Base-by-base conservation (phyloP, 352 stramenopile species). In the Pythium biforme region DNA sequence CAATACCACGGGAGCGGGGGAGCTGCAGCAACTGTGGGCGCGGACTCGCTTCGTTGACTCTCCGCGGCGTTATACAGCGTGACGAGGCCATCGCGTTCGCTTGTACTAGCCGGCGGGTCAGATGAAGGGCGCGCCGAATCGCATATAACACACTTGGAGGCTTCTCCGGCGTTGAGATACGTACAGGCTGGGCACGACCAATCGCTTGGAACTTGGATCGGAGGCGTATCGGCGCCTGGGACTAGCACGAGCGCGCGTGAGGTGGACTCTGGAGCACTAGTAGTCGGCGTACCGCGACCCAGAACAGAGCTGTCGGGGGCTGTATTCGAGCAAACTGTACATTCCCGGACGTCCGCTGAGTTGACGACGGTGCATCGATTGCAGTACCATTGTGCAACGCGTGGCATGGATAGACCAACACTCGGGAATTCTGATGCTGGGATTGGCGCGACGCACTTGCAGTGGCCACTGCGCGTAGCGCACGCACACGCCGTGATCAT, bases 341-440 rank as follows among this genome's bases (percentile, higher is more conserved):
- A 96, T 48, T 75, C 68, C 12, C 69, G 75, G 2, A 75, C 49
- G n/a, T 78, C 66, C 10, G 77, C 55, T 6, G 70, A 67, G 56
- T 96, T 96, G 20, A 94, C 76, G 33, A 96, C 82, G 0, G 87
- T 96, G 66, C 87, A 96, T 45, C 89, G 83, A 52, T 68, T 84
- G 58, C 88, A 96, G 45, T 79, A 83, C 88, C 88, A 96, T 19
- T 88, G 64, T 17, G 68, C 51, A 15, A 72, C 73, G n/a, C 64
- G 70, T 15, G 88, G 74, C 14, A 76, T 47, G 3, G 54, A 63
- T 26, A 71, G 64, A 23, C 53, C 69, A 8, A 89, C 59, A 29
- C 57, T 60, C 15, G 76, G 71, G 22, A 75, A 76, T 10, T 89
- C 74, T 19, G 64, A 67, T 3, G 60, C 63, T 57, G 62, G 34